Conservation (phyloP, 768 basidiomycete species). For the Daedaleopsis sinensis region DNA sequence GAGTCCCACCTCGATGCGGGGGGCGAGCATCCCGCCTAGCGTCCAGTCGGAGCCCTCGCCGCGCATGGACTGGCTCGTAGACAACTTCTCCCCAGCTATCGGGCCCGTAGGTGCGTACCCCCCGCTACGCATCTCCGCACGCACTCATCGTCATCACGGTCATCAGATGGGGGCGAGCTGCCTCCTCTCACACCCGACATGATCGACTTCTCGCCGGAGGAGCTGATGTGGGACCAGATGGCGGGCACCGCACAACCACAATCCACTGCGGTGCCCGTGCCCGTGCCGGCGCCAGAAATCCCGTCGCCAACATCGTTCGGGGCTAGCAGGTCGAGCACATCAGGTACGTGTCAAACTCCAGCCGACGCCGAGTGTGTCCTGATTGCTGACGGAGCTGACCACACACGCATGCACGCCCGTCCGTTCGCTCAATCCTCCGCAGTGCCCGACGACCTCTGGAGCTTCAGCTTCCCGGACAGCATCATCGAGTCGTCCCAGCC, state of each 20-base stretch:
- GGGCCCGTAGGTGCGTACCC: neutral
- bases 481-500: neutral
- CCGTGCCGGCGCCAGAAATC: neutral
- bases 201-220: neutral
- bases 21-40: conserved; percentile 10
- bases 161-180: neutral
- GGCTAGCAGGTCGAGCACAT: neutral
- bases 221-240: neutral
- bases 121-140: neutral
- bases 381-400: neutral
- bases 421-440: too few relatives aligned
- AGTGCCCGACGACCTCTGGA: too few relatives aligned
- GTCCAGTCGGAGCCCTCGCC: conserved; percentile 8
- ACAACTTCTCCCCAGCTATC: conserved; percentile 8
- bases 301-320: neutral
- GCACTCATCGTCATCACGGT: neutral
- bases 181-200: neutral
- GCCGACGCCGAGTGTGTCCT: neutral
- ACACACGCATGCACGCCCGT: too few relatives aligned
- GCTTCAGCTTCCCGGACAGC: neutral
- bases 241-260: neutral
- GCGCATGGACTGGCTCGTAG: conserved; percentile 2
- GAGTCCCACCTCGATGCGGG: conserved; percentile 3
- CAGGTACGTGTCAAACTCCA: neutral
- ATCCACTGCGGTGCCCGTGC: too few relatives aligned